A percentile compares a stretch with the other conserved stretches of the same genome.
Evolutionary conservation across 768 basidiomycete genomes (phyloP).

Genomic region (Lanmaoa rubissima): DNA sequence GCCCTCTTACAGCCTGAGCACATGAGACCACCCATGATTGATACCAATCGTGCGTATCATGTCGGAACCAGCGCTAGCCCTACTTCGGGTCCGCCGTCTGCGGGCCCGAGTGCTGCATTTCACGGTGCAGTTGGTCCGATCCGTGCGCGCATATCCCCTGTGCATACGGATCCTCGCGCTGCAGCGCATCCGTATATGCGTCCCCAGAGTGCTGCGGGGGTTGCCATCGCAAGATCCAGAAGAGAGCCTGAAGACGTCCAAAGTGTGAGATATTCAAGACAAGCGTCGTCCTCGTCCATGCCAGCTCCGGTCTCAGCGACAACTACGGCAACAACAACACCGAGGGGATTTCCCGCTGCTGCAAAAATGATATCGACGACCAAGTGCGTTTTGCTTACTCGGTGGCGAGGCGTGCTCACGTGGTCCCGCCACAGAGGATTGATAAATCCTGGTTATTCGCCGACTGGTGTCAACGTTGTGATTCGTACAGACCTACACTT

Average conservation of each 20-base stretch:
- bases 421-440: conserved; percentile 18
- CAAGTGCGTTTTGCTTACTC: conserved; percentile 22
- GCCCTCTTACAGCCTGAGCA: conserved; percentile 23
- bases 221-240: conserved; percentile 23
- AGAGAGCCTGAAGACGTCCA: conserved; percentile 28
- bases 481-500: conserved; percentile 65
- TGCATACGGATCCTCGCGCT: conserved; percentile 18
- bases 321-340: background rate
- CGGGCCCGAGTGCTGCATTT: conserved; percentile 17
- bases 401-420: conserved; percentile 9
- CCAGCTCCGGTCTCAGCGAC: conserved; percentile 11
- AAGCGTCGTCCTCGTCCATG: conserved; percentile 8
- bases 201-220: conserved; percentile 28
- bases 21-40: conserved; percentile 37
- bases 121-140: conserved; percentile 24
- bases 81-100: conserved; percentile 32
- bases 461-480: conserved; percentile 31
- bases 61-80: conserved; percentile 30
- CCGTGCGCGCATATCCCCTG: conserved; percentile 28
- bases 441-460: conserved; percentile 25
- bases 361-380: conserved; percentile 12
- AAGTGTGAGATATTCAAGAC: conserved; percentile 32
- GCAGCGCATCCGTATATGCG: conserved; percentile 31
- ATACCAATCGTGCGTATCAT: conserved; percentile 29
- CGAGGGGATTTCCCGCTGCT: background rate